A percentile compares a stretch with the other conserved stretches of the same genome.
Conservation (phyloP, 2,329 filamentous ascomycete species). For the Fusarium luffae region DNA sequence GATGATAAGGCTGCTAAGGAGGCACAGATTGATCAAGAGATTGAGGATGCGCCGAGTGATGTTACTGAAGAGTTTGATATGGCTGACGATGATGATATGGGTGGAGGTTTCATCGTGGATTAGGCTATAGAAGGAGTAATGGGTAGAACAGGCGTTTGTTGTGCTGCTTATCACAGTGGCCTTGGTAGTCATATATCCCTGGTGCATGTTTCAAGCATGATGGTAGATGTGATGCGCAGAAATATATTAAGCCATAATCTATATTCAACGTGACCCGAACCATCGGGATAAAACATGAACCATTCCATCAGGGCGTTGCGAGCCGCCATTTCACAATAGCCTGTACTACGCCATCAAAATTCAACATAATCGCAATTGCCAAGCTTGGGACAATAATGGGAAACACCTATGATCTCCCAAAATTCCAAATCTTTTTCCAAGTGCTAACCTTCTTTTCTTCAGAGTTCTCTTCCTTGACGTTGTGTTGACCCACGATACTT, state of each 20-base stretch:
- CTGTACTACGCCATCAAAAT: not conserved
- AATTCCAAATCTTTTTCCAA: conserved; percentile 41
- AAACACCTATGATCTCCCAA: conserved; percentile 36
- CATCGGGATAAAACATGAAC: not conserved
- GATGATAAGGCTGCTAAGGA: conserved; percentile 53
- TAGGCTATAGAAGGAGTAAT: conserved; percentile 27
- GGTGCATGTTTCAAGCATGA: not conserved
- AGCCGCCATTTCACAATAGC: not conserved
- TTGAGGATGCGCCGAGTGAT: conserved; percentile 54
- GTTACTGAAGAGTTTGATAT: conserved; percentile 58
- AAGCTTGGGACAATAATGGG: not conserved
- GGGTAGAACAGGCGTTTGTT: not conserved
- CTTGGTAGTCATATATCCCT: not conserved
- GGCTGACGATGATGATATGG: conserved; percentile 57
- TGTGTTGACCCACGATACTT: conserved; percentile 82
- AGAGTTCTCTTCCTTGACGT: conserved; percentile 79
- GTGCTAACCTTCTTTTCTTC: conserved; percentile 48
- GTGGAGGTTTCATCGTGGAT: conserved; percentile 59
- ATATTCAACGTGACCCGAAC: not conserved
- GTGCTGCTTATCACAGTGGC: not conserved
- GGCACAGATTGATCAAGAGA: conserved; percentile 51
- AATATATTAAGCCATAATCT: not conserved
- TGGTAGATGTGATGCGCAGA: not conserved
- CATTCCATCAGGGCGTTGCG: not conserved
- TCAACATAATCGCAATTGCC: not conserved